Evolutionary conservation across 2,329 filamentous ascomycete species (phyloP).

Genomic region (Parastagonospora nodorum): DNA sequence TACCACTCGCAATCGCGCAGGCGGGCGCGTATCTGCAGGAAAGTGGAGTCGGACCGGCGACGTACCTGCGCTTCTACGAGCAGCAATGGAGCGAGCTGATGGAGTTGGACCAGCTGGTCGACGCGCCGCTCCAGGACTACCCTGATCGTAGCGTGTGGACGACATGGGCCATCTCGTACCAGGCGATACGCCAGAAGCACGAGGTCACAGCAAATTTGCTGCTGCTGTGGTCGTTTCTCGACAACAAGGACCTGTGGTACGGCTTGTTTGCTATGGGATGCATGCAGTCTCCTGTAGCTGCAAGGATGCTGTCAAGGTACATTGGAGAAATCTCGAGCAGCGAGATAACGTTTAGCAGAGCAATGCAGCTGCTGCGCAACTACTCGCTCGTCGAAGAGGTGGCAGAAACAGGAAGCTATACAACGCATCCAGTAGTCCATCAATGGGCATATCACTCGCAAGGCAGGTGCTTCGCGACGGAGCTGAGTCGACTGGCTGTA

Average conservation of each 20-base stretch:
- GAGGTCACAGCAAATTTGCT: constrained; percentile 28
- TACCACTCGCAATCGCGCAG: constrained; percentile 28
- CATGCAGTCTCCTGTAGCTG: constrained; percentile 1
- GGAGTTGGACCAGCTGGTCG: constrained; percentile 3
- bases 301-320: constrained; percentile 16
- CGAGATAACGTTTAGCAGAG: constrained; percentile 19
- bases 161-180: constrained; percentile 39
- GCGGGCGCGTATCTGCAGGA: constrained; percentile 29
- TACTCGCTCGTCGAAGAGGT: constrained; percentile 30
- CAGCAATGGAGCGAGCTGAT: constrained; percentile 33
- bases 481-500: constrained; percentile 15
- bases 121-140: constrained; percentile 28
- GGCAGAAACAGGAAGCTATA: constrained; percentile 14
- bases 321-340: constrained; percentile 15
- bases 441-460: constrained; percentile 18
- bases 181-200: constrained; percentile 28
- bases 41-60: constrained; percentile 16
- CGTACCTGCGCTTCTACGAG: constrained; percentile 32
- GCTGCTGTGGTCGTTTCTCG: constrained; percentile 34
- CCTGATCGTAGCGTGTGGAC: constrained; percentile 31
- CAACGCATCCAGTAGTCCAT: constrained; percentile 26
- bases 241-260: constrained; percentile 33
- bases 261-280: constrained; percentile 22
- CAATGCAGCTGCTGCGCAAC: constrained; percentile 25
- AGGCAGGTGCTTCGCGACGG: constrained; percentile 11